Conservation (phyloP, 75 land plant species). For the Larix kaempferi region DNA sequence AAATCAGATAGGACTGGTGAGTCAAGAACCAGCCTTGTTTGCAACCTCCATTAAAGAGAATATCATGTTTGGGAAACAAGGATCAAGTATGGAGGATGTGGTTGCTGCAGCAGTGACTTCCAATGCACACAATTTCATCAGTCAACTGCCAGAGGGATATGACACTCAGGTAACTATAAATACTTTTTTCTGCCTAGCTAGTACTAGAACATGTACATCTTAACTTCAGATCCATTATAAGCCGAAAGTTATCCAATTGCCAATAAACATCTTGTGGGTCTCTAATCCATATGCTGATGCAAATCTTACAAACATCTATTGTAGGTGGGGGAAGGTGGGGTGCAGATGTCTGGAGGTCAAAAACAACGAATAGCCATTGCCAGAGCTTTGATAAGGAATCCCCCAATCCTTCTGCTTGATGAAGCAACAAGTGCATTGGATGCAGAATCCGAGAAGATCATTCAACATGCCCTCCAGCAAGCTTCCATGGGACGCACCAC, state of each 20-base stretch:
- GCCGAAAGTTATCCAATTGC: no score
- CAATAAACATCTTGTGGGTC: no score
- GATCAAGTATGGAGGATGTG: slow-evolving; percentile 64
- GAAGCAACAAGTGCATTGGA: slow-evolving; percentile 21
- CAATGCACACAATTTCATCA: slow-evolving; percentile 72
- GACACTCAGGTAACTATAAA: slow-evolving; percentile 49
- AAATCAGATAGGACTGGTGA: slow-evolving; percentile 70
- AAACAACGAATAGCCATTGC: slow-evolving; percentile 16
- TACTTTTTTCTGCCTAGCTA: not conserved
- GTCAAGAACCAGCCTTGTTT: slow-evolving; percentile 80
- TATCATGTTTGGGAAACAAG: slow-evolving; percentile 64
- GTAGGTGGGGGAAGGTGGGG: slow-evolving; percentile 8
- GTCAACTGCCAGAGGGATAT: slow-evolving; percentile 60
- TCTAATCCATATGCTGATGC: no score
- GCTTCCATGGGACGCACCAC: slow-evolving; percentile 71
- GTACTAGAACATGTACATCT: no score
- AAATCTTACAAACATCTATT: not conserved
- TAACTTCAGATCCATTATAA: no score
- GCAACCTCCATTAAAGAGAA: slow-evolving; percentile 77
- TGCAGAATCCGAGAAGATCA: slow-evolving; percentile 10
- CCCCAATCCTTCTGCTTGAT: slow-evolving; percentile 14
- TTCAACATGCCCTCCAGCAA: slow-evolving; percentile 55
- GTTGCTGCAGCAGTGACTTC: slow-evolving; percentile 61
- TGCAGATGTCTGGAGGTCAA: slow-evolving; percentile 17
- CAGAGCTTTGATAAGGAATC: slow-evolving; percentile 12